Base-by-base conservation (phyloP, 768 basidiomycete species). In the Pulveroboletus sp. region DNA sequence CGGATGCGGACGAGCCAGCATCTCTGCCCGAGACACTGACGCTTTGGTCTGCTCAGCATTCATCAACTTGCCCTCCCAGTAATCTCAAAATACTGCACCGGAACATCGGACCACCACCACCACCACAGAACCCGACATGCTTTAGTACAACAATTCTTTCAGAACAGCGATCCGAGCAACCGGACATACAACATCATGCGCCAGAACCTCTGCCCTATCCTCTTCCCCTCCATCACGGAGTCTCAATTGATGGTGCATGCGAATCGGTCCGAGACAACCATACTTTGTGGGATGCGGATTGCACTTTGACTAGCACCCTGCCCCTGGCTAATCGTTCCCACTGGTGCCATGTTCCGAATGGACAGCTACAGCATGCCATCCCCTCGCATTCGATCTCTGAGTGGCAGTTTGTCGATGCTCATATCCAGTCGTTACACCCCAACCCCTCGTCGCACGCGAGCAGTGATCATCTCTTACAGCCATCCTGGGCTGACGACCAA, bases 331-430 rank as follows among this genome's bases (percentile, higher is more conserved):
- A 21, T 5, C 38, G 46, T 44, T 46, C 44, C 14, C 21, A 49
- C 37, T 9, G n/a, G n/a, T 38, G 13, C 15, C 32, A 46, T 11
- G n/a, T 46, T 8, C 26, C 45, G 15, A 47, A 26, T 24, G 49
- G 44, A 45, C 53, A 47, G 38, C 24, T 40, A 39, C 50, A 46
- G 6, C 15, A 39, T 32, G 21, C 42, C 43, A 21, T 40, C 3
- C 18, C 48, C 15, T n/a, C 44, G 2, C 39, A 42, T 32, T 39
- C 39, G 6, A 44, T 41, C 27, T 42, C 46, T 18, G 47, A 51
- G n/a, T 47, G 49, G 54, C 54, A 56, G 15, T 46, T 47, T 37
- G 2, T 47, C 47, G n/a, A 18, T 9, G 17, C 44, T 36, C 21
- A 41, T 15, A 11, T 18, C 15, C 60, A 53, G 5, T 46, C 43